Evolutionary conservation across 192 early-diverging fungal species (phyloP).

Genomic region (Coemansia sp.): DNA sequence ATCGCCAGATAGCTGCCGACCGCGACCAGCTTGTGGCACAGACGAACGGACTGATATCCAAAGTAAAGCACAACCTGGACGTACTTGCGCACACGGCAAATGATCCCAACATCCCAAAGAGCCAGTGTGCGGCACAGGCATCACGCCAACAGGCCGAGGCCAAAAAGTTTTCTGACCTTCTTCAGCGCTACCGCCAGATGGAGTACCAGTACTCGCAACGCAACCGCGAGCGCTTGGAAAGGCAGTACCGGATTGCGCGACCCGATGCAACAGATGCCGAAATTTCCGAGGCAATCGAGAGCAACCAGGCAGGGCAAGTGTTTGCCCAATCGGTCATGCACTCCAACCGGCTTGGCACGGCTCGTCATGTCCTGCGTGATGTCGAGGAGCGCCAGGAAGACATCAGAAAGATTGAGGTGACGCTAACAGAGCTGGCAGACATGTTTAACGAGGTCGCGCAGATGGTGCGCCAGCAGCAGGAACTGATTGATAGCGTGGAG

Average conservation of each 20-base stretch:
- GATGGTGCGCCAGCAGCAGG: slow-evolving; percentile 58
- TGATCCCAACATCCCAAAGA: slow-evolving; percentile 41
- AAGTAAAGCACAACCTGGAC: slow-evolving; percentile 47
- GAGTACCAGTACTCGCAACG: slow-evolving; percentile 51
- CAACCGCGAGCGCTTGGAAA: slow-evolving; percentile 50
- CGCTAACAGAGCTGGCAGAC: slow-evolving; percentile 41
- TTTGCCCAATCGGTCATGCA: slow-evolving; percentile 53
- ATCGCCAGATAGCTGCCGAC: slow-evolving; percentile 43
- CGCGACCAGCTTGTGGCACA: slow-evolving; percentile 50
- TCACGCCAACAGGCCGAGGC: slow-evolving; percentile 41
- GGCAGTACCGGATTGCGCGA: slow-evolving; percentile 52
- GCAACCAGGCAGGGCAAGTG: slow-evolving; percentile 52
- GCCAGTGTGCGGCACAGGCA: slow-evolving; percentile 35
- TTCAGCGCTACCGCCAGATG: slow-evolving; percentile 53
- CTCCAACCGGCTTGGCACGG: slow-evolving; percentile 33
- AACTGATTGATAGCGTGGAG: slow-evolving; percentile 54
- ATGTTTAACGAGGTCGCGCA: slow-evolving; percentile 52
- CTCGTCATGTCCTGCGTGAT: slow-evolving; percentile 48
- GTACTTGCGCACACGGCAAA: slow-evolving; percentile 34
- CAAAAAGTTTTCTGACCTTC: slow-evolving; percentile 43
- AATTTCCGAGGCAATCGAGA: slow-evolving; percentile 43
- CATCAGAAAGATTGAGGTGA: slow-evolving; percentile 53
- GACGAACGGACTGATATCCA: slow-evolving; percentile 35
- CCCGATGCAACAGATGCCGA: slow-evolving; percentile 51
- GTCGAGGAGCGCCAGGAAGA: slow-evolving; percentile 55